Conservation (phyloP, 345 rosid species). For the Orychophragmus violaceus region DNA sequence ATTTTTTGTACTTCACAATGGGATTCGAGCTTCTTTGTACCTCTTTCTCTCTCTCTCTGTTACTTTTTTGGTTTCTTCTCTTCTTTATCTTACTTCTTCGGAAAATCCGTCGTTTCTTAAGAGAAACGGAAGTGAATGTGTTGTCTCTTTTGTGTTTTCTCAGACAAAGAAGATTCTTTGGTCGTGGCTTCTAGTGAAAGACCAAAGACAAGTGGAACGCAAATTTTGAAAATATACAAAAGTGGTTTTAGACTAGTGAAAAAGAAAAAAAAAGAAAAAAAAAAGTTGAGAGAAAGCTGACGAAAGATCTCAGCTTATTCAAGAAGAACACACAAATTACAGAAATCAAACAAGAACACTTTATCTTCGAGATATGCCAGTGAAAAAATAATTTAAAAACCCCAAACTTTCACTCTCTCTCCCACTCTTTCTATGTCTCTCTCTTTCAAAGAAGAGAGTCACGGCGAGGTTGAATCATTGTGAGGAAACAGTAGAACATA, state of each 20-base stretch:
- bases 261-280: too few relatives aligned
- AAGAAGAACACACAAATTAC: neutral
- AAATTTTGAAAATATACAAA: too few relatives aligned
- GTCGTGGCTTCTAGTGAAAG: slow-evolving; percentile 31
- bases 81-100: slow-evolving; percentile 20
- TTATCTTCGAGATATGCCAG: neutral
- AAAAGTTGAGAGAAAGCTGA: too few relatives aligned
- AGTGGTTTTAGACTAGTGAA: too few relatives aligned
- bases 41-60: too few relatives aligned
- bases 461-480: neutral
- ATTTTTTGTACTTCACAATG: too few relatives aligned
- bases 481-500: neutral
- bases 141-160: slow-evolving; percentile 12
- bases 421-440: too few relatives aligned
- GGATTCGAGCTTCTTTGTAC: too few relatives aligned
- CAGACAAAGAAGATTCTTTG: slow-evolving; percentile 28
- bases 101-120: slow-evolving; percentile 40
- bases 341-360: neutral
- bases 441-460: too few relatives aligned
- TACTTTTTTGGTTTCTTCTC: slow-evolving; percentile 2
- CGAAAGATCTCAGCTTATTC: slow-evolving; percentile 9
- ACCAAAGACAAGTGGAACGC: slow-evolving; percentile 31
- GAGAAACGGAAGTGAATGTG: slow-evolving; percentile 26
- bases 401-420: too few relatives aligned
- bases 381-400: neutral